phyloP scores from a whole-genome alignment of 2,329 filamentous ascomycete species.

The Teratosphaeria epicoccoides region DNA sequence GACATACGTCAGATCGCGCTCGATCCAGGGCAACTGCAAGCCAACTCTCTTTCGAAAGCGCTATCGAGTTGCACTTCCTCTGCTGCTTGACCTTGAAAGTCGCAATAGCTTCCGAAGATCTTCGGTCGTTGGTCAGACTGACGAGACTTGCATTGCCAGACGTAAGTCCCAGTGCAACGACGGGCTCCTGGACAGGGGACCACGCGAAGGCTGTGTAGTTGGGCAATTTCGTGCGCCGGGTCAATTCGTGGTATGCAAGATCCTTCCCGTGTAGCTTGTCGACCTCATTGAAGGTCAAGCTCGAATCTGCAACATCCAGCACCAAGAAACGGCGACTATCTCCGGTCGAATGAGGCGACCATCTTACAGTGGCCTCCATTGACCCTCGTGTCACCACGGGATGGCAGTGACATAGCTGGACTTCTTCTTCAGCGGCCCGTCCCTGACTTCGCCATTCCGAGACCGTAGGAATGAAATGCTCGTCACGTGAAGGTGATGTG shows the following conservation, averaged over 20 bases:
- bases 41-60: conserved; percentile 61
- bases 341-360: conserved; percentile 48
- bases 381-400: not conserved
- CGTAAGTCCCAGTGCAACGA: conserved; percentile 65
- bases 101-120: conserved; percentile 33
- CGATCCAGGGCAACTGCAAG: conserved; percentile 71
- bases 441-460: not conserved
- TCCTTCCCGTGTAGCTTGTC: conserved; percentile 21
- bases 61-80: conserved; percentile 69
- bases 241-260: conserved; percentile 44
- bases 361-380: conserved; percentile 54
- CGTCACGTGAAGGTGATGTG: not conserved
- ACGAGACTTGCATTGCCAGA: conserved; percentile 67
- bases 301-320: conserved; percentile 50
- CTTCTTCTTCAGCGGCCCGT: not conserved
- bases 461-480: no score
- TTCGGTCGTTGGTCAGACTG: conserved; percentile 49
- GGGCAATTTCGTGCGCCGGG: conserved; percentile 42
- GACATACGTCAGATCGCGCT: conserved; percentile 68
- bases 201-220: conserved; percentile 57
- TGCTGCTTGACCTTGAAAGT: conserved; percentile 66
- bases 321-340: conserved; percentile 48
- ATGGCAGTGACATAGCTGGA: not conserved
- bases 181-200: conserved; percentile 50
- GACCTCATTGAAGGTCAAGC: conserved; percentile 48